A percentile compares a stretch with the other conserved stretches of the same genome.
These are phyloP conservation scores for Russula foetens DNA, from an alignment of 768 basidiomycete genomes.

Conservation along the genomic window DNA sequence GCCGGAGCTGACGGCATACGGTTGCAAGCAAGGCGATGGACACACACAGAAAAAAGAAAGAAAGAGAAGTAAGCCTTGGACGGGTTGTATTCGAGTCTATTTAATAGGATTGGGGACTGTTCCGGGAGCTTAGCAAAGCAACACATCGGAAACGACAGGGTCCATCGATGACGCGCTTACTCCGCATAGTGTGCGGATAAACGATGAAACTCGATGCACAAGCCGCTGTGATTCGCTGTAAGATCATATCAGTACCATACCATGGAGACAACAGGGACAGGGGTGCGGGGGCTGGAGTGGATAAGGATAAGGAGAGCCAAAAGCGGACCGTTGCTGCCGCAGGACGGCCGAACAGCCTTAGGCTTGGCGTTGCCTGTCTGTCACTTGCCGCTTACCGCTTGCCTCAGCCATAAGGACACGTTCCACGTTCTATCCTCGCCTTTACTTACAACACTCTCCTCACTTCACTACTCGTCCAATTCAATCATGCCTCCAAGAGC, in stretches of 20 bases:
- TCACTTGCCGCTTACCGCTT: no score
- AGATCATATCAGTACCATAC: no score
- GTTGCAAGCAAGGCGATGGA: no score
- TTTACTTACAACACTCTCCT: not conserved
- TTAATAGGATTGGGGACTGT: not conserved
- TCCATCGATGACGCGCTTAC: not conserved
- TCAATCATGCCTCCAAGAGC: slow-evolving; percentile 39
- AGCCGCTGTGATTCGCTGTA: no score
- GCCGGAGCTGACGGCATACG: not conserved
- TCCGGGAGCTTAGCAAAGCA: not conserved
- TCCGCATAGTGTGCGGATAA: not conserved
- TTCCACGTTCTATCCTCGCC: not conserved
- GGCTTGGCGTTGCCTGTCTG: no score
- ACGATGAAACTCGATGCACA: not conserved
- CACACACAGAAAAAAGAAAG: no score
- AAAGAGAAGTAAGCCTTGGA: not conserved
- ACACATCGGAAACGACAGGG: not conserved
- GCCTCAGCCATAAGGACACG: no score
- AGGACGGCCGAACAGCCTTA: not conserved
- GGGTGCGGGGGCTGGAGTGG: not conserved
- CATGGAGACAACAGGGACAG: no score
- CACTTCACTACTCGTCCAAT: no score
- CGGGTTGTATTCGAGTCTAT: no score
- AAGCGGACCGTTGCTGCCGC: not conserved
- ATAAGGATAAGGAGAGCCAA: not conserved